Base-by-base conservation (phyloP, 805 yeast species). In the Priceomyces medius region DNA sequence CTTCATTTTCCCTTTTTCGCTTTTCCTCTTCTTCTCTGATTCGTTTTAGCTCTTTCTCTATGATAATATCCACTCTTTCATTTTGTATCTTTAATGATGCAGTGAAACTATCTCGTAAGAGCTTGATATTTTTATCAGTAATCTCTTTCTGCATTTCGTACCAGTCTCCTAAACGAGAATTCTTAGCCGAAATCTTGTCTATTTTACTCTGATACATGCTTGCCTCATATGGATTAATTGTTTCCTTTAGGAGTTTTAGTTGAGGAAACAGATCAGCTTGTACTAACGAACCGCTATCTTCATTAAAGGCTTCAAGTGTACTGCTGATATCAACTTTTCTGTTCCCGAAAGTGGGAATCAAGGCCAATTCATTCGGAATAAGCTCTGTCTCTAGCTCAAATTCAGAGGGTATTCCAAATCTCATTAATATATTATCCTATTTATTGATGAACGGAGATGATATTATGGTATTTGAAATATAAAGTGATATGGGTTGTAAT, bases 381-480 rank as follows among this genome's bases (percentile, higher is more conserved):
- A 24, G 23, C 10, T 44, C 48, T 17, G 42, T 38, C 24, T 47
- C 48, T 14, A 53, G 17, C 7, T 55, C 58, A 35, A 52, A 58
- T 31, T 49, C 53, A 8, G 42, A 43, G 16, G 67, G 67, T 21
- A 61, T 42, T 8, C 63, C 65, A 44, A 61, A 59, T 19, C 55
- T 47, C 67, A 61, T 59, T 9, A 8, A 7, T 12, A 32, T 13
- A 32, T 19, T 21, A n/a, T 27, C n/a, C n/a, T n/a, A n/a, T n/a
- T n/a, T n/a, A n/a, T n/a, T n/a, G n/a, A n/a, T n/a, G n/a, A n/a
- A n/a, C n/a, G n/a, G n/a, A n/a, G n/a, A n/a, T n/a, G n/a, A n/a
- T n/a, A n/a, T n/a, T n/a, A n/a, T n/a, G n/a, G n/a, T n/a, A n/a
- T n/a, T n/a, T n/a, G n/a, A n/a, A n/a, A n/a, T n/a, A n/a, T n/a